phyloP scores from a whole-genome alignment of 768 basidiomycete species.

The Sutorius australiensis region DNA sequence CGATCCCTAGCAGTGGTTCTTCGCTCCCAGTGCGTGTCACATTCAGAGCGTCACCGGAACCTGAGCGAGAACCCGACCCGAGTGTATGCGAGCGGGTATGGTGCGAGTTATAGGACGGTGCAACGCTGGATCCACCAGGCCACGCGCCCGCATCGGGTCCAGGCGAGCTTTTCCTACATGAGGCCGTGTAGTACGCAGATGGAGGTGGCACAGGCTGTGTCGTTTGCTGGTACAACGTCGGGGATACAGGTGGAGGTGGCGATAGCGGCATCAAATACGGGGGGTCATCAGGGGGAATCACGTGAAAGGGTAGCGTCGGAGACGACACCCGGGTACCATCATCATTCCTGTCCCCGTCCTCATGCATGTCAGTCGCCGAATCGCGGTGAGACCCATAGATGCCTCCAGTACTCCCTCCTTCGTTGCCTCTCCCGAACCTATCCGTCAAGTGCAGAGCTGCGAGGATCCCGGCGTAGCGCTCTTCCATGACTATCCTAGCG shows the following conservation, averaged over 20 bases:
- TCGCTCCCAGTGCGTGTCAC: constrained; percentile 30
- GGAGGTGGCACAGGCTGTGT: constrained; percentile 22
- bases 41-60: constrained; percentile 26
- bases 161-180: constrained; percentile 24
- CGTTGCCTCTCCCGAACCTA: constrained; percentile 13
- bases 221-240: constrained; percentile 2
- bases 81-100: constrained; percentile 28
- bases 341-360: constrained; percentile 6
- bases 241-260: constrained; percentile 20
- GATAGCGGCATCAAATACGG: constrained; percentile 21
- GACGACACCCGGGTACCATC: constrained; percentile 19
- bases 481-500: constrained; percentile 12
- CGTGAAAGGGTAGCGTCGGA: constrained; percentile 22
- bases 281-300: constrained; percentile 11
- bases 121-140: constrained; percentile 22
- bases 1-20: constrained; percentile 23
- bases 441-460: constrained; percentile 20
- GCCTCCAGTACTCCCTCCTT: constrained; percentile 26
- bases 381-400: constrained; percentile 24
- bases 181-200: constrained; percentile 18
- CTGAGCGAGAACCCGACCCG: constrained; percentile 25
- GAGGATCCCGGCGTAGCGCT: constrained; percentile 28
- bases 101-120: constrained; percentile 27
- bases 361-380: constrained; percentile 6
- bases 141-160: constrained; percentile 27